Evolutionary conservation across 495 filamentous ascomycete genomes (phyloP).

Genomic region (Apiosordaria backusii): DNA sequence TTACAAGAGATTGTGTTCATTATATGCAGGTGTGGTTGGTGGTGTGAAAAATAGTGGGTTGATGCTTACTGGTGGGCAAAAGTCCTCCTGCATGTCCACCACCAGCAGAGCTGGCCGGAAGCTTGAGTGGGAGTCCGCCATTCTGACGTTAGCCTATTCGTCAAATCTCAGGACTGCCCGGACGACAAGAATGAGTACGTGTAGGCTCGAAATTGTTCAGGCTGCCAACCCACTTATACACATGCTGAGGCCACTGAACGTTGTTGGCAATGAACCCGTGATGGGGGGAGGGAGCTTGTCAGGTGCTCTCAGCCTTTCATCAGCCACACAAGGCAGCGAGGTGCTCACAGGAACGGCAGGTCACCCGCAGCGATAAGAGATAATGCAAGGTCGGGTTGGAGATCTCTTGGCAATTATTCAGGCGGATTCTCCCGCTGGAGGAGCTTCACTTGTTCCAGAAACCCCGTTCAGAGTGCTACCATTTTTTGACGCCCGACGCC

Average conservation of each 20-base stretch:
- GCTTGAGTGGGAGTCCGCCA: slow-evolving; percentile 5
- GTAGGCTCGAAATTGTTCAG: background rate
- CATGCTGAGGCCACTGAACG: background rate
- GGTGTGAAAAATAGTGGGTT: background rate
- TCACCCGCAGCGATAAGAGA: background rate
- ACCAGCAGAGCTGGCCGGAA: slow-evolving; percentile 55
- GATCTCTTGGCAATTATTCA: background rate
- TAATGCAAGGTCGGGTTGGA: background rate
- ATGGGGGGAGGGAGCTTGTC: background rate
- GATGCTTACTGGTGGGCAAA: slow-evolving; percentile 77
- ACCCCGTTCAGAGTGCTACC: background rate
- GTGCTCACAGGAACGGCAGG: background rate
- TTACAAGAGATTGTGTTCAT: background rate
- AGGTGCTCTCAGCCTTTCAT: background rate
- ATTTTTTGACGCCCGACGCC: background rate
- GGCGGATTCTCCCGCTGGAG: background rate
- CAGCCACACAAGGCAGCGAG: slow-evolving; percentile 1
- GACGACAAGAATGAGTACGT: no score
- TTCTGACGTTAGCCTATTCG: background rate
- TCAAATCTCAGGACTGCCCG: no score
- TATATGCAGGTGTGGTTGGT: background rate
- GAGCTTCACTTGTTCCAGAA: background rate
- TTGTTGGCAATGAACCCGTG: background rate
- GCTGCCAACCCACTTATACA: background rate
- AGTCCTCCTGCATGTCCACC: slow-evolving; percentile 94